Conservation (phyloP, 352 stramenopile genomes). For the Aphanomyces euteiches region DNA sequence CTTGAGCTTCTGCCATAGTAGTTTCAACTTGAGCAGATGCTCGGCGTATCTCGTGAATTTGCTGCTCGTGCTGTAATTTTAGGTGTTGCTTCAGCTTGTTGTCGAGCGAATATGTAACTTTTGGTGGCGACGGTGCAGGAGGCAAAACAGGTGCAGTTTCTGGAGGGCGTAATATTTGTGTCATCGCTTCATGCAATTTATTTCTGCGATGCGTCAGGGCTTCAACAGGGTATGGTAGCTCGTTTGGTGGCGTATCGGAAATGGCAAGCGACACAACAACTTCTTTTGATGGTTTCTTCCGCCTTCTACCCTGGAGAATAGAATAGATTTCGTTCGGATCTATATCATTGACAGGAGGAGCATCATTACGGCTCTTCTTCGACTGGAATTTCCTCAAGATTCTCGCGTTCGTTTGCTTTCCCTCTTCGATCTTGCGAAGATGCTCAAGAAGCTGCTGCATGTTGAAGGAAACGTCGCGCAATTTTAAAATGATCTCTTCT, state of each 20-base stretch:
- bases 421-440: constrained; percentile 18
- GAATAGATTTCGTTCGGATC: neutral
- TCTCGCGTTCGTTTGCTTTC: constrained; percentile 15
- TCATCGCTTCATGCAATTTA: too few species aligned
- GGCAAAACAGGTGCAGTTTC: too few species aligned
- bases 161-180: too few species aligned
- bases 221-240: too few species aligned
- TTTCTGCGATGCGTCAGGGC: too few species aligned
- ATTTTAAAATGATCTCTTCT: too few species aligned
- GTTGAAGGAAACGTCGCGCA: neutral
- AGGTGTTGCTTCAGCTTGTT: neutral
- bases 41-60: constrained; percentile 2
- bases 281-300: too few species aligned
- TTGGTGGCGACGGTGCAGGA: neutral
- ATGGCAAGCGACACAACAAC: too few species aligned
- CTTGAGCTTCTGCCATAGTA: constrained; percentile 2
- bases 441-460: constrained; percentile 28
- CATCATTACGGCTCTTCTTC: neutral
- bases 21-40: constrained; percentile 4
- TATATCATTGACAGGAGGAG: neutral
- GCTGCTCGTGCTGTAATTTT: neutral
- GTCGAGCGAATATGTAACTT: neutral
- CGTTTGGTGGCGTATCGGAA: too few species aligned
- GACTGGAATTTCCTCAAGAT: constrained; percentile 8
- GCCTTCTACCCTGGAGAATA: too few species aligned